Evolutionary conservation across 2,329 filamentous ascomycete species (phyloP), one percentile per base, ranked within the genome.

Genomic region (Cercospora berteroae): DNA sequence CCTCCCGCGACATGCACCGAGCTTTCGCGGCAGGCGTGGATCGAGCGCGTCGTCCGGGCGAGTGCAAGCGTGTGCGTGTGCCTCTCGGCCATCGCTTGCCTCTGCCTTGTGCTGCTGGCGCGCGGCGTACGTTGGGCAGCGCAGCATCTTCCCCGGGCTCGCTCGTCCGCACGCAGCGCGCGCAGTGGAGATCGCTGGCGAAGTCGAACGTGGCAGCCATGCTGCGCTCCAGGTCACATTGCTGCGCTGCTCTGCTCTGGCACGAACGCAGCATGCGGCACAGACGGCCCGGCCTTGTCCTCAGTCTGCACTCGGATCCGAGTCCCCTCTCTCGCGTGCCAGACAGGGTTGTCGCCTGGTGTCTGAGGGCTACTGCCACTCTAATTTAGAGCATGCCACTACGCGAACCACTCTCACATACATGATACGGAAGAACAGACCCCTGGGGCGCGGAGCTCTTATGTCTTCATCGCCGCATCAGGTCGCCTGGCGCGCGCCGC

Each of bases 301-400:
- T 55, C 58, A 16, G 58, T 60, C 58, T 44, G 59, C 23, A 8
- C 20, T n/a, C n/a, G 27, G 25, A 63, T 23, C 48, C 61, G 50
- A 61, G 39, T 61, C 48, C 48, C 44, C 31, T 36, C 31, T 36
- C 55, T 57, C 61, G 48, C 61, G 50, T 56, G 48, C 33, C 61
- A 8, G 52, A 31, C 50, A 39, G 48, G 50, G 61, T 33, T 64
- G 20, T n/a, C 29, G 60, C 31, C 36, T 62, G 60, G 48, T 69
- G 55, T 69, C 66, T 50, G 66, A 68, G 57, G 29, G 48, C 68
- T 71, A 71, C 71, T 69, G 71, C 70, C 58, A 70, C 69, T 68
- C 68, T 70, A 73, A 70, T 67, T 72, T 70, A 64, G 69, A 65
- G 50, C 59, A 64, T 69, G 69, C 66, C 69, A 71, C 70, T 69